Evolutionary conservation across 2,329 filamentous ascomycete genomes (phyloP).

Genomic region (Aspergillus sp.): DNA sequence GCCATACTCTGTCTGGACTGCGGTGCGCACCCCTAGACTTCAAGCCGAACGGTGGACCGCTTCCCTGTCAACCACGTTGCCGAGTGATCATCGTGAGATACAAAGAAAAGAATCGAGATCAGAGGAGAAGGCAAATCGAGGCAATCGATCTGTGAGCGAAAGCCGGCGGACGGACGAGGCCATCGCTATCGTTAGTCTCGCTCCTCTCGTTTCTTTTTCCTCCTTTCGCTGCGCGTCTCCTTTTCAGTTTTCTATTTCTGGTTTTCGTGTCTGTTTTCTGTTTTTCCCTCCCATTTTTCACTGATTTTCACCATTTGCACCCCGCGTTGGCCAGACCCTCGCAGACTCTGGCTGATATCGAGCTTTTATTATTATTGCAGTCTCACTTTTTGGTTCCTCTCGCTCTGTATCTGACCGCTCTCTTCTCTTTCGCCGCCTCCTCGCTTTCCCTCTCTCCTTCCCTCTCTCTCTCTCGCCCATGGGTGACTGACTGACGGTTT

Average conservation of each 20-base stretch:
- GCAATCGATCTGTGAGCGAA: neutral
- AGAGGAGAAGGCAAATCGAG: neutral
- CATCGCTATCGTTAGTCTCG: neutral
- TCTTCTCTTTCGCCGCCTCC: neutral
- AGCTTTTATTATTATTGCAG: neutral
- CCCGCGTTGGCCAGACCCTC: conserved; percentile 24
- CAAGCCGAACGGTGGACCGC: conserved; percentile 11
- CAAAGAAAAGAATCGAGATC: neutral
- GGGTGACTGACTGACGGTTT: neutral
- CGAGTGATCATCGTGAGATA: conserved; percentile 18
- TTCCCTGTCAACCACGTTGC: conserved; percentile 29
- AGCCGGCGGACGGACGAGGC: neutral
- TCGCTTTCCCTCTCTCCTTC: neutral
- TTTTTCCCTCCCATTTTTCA: neutral
- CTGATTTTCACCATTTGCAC: conserved; percentile 2
- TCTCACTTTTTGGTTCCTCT: conserved; percentile 3
- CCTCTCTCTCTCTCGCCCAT: neutral
- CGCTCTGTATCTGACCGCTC: conserved; percentile 1
- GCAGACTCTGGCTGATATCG: neutral
- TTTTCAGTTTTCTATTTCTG: neutral
- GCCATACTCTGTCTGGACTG: neutral
- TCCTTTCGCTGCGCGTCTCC: conserved; percentile 1
- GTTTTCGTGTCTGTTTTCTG: neutral
- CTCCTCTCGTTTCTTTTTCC: conserved; percentile 13
- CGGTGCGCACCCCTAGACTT: neutral